Conservation (phyloP, 208 protist species). For the Acanthamoeba triangularis region DNA sequence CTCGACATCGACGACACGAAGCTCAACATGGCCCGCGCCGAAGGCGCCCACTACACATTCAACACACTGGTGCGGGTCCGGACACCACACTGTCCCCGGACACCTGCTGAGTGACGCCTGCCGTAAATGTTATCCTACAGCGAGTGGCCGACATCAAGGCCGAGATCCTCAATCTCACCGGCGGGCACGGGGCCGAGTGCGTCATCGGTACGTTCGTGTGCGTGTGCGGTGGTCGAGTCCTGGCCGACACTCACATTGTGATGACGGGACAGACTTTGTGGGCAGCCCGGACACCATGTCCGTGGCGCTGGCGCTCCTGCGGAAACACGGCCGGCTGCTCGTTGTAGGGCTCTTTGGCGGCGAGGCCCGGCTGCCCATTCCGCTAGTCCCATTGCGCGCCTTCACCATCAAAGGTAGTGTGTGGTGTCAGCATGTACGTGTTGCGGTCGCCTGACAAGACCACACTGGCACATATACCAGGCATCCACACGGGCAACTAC, state of each 20-base stretch:
- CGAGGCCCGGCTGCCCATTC: constrained; percentile 38
- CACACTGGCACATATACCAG: neutral
- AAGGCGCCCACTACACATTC: constrained; percentile 13
- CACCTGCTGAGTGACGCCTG: neutral
- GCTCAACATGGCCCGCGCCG: constrained; percentile 6
- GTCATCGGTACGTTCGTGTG: constrained; percentile 9
- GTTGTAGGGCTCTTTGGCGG: constrained; percentile 41
- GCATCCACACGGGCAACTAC: constrained; percentile 58
- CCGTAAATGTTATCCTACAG: neutral
- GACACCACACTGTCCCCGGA: neutral
- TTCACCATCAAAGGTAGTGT: constrained; percentile 34
- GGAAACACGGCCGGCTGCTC: constrained; percentile 33
- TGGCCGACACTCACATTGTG: neutral
- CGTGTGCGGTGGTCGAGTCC: too few species aligned
- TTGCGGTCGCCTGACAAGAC: neutral
- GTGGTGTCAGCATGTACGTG: neutral
- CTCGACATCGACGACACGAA: constrained; percentile 60
- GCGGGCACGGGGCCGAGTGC: constrained; percentile 16
- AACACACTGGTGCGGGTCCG: neutral
- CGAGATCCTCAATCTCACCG: constrained; percentile 9
- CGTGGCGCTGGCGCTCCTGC: neutral
- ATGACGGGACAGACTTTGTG: constrained; percentile 6
- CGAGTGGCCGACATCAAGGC: neutral
- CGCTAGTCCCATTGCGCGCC: constrained; percentile 39
- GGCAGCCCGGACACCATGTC: neutral